Evolutionary conservation across 208 protist species (phyloP).

Genomic region (Leptomonas seymouri): DNA sequence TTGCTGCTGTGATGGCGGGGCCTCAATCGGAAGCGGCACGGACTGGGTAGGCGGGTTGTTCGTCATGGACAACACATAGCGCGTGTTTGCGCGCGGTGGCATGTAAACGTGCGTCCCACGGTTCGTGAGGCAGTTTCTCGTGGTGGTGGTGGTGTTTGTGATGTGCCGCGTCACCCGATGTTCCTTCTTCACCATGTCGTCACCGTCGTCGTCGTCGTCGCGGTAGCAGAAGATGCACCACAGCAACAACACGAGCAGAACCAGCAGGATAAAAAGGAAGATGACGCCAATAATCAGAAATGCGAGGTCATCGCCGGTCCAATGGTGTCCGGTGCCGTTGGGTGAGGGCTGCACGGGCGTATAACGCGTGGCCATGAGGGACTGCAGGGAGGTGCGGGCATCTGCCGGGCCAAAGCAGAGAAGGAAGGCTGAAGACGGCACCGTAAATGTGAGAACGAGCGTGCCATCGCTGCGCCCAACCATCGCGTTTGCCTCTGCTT

Average conservation of each 20-base stretch:
- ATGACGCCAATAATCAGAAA: constrained; percentile 81
- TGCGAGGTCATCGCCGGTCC: constrained; percentile 58
- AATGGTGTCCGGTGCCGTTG: constrained; percentile 15
- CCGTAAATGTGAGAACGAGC: constrained; percentile 47
- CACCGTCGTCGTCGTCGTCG: constrained; percentile 16
- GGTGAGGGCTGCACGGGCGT: constrained; percentile 9
- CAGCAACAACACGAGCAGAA: constrained; percentile 65
- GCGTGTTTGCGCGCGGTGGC: constrained; percentile 74
- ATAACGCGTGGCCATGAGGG: constrained; percentile 38
- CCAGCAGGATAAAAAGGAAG: constrained; percentile 72
- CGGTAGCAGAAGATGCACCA: constrained; percentile 60
- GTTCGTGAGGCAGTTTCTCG: constrained; percentile 7
- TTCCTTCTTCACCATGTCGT: constrained; percentile 7
- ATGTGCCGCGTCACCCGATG: constrained; percentile 13
- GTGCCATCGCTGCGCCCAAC: constrained; percentile 16
- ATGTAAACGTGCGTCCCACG: constrained; percentile 41
- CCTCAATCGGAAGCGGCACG: constrained; percentile 10
- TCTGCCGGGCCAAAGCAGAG: constrained; percentile 79
- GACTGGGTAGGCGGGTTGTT: constrained; percentile 6
- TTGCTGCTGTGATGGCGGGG: constrained; percentile 1
- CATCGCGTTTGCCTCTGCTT: constrained; percentile 26
- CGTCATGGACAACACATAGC: constrained; percentile 52
- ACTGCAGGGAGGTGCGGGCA: constrained; percentile 34
- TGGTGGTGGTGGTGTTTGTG: constrained; percentile 12
- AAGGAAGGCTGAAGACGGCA: constrained; percentile 37